These are phyloP conservation scores for Diaporthe sp. DNA, from an alignment of 2,329 filamentous ascomycete genomes.

Conservation along the genomic window DNA sequence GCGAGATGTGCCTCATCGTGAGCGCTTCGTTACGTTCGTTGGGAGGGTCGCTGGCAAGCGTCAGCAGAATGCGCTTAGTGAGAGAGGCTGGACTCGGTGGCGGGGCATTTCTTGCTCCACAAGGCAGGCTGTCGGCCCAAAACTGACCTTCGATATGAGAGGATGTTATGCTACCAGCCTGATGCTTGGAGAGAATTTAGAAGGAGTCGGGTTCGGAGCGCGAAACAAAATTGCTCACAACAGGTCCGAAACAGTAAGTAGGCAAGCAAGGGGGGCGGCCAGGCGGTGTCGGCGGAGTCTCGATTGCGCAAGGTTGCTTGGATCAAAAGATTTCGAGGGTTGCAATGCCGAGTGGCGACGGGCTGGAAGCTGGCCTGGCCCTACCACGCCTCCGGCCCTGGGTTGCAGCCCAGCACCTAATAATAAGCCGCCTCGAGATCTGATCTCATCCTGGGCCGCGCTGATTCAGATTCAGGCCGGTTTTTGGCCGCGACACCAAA, in stretches of 20 bases:
- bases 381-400: slow-evolving; percentile 2
- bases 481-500: slow-evolving; percentile 7
- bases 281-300: slow-evolving; percentile 19
- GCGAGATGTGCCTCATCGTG: slow-evolving; percentile 34
- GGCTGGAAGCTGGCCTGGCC: slow-evolving; percentile 5
- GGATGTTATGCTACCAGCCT: background rate
- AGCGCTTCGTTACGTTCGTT: background rate
- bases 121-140: background rate
- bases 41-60: slow-evolving; percentile 5
- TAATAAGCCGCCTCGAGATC: slow-evolving; percentile 9
- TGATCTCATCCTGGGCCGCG: slow-evolving; percentile 14
- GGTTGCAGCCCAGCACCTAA: slow-evolving; percentile 23
- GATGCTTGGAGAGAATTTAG: background rate
- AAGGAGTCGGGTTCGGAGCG: slow-evolving; percentile 8
- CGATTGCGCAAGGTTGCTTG: background rate
- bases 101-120: slow-evolving; percentile 19
- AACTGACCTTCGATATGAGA: background rate
- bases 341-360: slow-evolving; percentile 22
- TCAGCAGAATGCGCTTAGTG: slow-evolving; percentile 24
- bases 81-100: background rate
- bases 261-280: background rate
- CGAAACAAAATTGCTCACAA: slow-evolving; percentile 3
- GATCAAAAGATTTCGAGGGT: slow-evolving; percentile 1
- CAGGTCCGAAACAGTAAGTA: slow-evolving; percentile 4
- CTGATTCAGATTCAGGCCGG: slow-evolving; percentile 26